Conservation (phyloP, 1,284 basidiomycete genomes). For the Apiotrichum akiyoshidainum region DNA sequence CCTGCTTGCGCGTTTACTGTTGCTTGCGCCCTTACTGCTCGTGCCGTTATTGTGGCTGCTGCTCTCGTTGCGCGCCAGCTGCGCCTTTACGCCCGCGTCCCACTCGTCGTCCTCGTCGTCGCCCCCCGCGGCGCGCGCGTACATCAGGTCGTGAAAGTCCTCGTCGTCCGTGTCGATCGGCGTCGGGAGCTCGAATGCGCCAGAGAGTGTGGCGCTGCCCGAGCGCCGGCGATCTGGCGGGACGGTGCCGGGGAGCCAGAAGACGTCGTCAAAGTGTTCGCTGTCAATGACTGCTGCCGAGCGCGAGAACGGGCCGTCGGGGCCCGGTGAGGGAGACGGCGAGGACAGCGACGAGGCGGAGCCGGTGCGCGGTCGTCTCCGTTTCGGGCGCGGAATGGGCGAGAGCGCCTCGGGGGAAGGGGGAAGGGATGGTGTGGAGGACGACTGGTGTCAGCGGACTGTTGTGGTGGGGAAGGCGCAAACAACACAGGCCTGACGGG, state of each 20-base stretch:
- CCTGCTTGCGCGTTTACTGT: neutral
- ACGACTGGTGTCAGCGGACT: constrained; percentile 5
- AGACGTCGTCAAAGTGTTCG: constrained; percentile 17
- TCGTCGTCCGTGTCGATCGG: constrained; percentile 10
- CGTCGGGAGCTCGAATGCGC: neutral
- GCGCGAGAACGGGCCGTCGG: constrained; percentile 5
- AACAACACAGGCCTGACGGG: neutral
- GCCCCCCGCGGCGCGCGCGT: constrained; percentile 10
- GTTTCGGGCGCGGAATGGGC: constrained; percentile 15
- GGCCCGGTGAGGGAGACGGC: constrained; percentile 7
- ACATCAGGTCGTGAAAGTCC: constrained; percentile 9
- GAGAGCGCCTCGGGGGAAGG: constrained; percentile 16
- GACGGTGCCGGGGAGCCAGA: constrained; percentile 17
- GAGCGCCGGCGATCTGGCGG: neutral
- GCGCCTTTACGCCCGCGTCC: constrained; percentile 16
- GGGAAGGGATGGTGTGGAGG: constrained; percentile 23
- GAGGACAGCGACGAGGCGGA: constrained; percentile 18
- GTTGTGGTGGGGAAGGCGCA: neutral
- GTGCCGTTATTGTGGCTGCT: neutral
- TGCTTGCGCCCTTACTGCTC: neutral
- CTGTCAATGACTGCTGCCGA: constrained; percentile 15
- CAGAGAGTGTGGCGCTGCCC: neutral
- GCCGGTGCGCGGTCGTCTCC: constrained; percentile 14
- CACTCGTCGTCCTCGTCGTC: constrained; percentile 12
- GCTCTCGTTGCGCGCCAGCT: constrained; percentile 3